Base-by-base conservation (phyloP, 768 basidiomycete genomes). In the Serpula lacrymans region DNA sequence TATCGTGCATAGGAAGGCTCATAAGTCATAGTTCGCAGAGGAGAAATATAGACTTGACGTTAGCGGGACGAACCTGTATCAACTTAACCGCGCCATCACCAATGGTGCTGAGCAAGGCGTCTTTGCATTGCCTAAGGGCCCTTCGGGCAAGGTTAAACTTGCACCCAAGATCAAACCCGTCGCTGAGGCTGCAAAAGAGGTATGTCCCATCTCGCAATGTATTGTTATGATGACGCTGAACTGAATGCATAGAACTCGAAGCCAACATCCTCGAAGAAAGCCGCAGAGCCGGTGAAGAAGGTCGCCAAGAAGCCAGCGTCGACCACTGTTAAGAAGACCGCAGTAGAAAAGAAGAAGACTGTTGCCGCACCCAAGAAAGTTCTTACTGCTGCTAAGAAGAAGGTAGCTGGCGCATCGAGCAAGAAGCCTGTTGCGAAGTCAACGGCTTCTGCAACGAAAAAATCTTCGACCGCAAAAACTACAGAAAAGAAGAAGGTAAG, bases 141-240 rank as follows among this genome's bases (percentile, higher is more conserved):
- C 74, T 2, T 78, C 82, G 16, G 85, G 85, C 40, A 79, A 84
- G 55, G 84, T 90, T 46, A 88, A 86, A 59, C 74, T 88, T 16
- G 75, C 82, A 2, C 72, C 76, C 16, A 84, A 81, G 65, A 55
- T 55, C 33, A 76, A 71, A 52, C 48, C 66, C 12, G 39, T 46
- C 1, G 55, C 48, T 39, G 64, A 63, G 40, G 69, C 67, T 4
- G 54, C 73, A n/a, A 84, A 84, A 59, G 83, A 85, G 77, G 83
- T 84, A 37, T 25, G 34, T 30, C 16, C 26, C 7, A 36, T 37
- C 20, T 37, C 41, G 33, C 21, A 31, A n/a, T 34, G 25, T 36
- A 10, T 36, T 34, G n/a, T 13, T 34, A 20, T 30, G 12, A 12
- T 24, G 29, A 12, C 21, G 22, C 28, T 18, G 21, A 8, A 11